Conservation (phyloP, 257 asterid genomes). For the Primulina eburnea region DNA sequence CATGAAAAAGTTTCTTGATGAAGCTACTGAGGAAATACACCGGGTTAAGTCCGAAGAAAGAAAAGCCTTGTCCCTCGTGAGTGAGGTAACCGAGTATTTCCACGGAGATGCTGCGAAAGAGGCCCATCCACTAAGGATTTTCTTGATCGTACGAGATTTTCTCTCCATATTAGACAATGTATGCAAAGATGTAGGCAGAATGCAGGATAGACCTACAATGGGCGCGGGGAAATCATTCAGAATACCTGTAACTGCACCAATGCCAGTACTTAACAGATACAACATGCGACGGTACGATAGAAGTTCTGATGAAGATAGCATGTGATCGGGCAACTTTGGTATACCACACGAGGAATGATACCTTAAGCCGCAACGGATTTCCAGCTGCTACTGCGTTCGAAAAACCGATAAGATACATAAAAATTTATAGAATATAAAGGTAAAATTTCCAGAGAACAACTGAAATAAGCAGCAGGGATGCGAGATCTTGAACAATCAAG, state of each 20-base stretch:
- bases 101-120: conserved; percentile 94
- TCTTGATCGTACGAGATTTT: conserved; percentile 84
- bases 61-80: conserved; percentile 57
- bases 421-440: background rate
- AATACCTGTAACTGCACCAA: conserved; percentile 56
- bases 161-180: conserved; percentile 72
- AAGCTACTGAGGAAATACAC: conserved; percentile 59
- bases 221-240: conserved; percentile 83
- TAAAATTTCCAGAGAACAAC: too few relatives aligned
- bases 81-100: conserved; percentile 82
- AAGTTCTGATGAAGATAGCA: conserved; percentile 50
- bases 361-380: background rate
- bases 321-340: conserved; percentile 14
- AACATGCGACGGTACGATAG: conserved; percentile 32
- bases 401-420: background rate
- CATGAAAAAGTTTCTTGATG: conserved; percentile 63
- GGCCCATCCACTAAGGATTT: conserved; percentile 89
- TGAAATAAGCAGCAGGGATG: background rate
- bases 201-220: conserved; percentile 67
- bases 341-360: too few relatives aligned
- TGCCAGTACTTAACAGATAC: conserved; percentile 72
- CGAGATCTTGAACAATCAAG: background rate
- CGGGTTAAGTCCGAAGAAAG: conserved; percentile 62
- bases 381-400: background rate
- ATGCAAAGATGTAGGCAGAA: conserved; percentile 80